Evolutionary conservation across 73 alveolate genomes (phyloP).

Genomic region (Tetrahymena thermophila): DNA sequence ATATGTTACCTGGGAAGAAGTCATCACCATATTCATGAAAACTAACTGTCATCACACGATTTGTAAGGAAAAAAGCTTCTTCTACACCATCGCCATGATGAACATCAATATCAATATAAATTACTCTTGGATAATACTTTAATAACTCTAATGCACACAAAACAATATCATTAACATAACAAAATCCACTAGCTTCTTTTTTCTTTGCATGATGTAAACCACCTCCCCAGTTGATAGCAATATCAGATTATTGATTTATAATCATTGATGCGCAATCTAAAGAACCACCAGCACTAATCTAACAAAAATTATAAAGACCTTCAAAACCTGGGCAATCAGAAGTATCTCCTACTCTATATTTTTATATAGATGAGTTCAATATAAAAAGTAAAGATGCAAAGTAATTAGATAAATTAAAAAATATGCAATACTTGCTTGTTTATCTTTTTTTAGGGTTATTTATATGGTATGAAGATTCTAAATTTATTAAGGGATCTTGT

Average conservation of each 20-base stretch:
- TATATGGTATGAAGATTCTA: neutral
- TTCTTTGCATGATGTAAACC: conserved; percentile 98
- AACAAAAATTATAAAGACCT: conserved; percentile 65
- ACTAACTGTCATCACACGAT: conserved; percentile 92
- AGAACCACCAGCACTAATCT: conserved; percentile 79
- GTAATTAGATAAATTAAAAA: conserved; percentile 46
- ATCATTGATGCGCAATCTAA: conserved; percentile 80
- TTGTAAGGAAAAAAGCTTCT: conserved; percentile 93
- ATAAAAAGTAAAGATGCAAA: neutral
- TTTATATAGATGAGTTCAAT: neutral
- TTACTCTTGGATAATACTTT: conserved; percentile 85
- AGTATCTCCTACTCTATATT: conserved; percentile 68
- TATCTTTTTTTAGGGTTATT: neutral
- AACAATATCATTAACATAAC: conserved; percentile 96
- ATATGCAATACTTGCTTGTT: conserved; percentile 26
- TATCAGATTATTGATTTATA: conserved; percentile 63
- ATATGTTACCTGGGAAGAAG: conserved; percentile 86
- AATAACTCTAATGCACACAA: conserved; percentile 87
- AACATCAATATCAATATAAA: conserved; percentile 96
- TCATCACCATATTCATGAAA: conserved; percentile 97
- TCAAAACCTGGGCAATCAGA: conserved; percentile 67
- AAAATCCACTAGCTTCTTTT: conserved; percentile 94
- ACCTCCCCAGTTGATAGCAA: conserved; percentile 96
- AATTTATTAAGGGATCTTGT: neutral
- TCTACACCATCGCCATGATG: conserved; percentile 99